Conservation (phyloP, 352 stramenopile genomes). For the Pythium sukuiense region DNA sequence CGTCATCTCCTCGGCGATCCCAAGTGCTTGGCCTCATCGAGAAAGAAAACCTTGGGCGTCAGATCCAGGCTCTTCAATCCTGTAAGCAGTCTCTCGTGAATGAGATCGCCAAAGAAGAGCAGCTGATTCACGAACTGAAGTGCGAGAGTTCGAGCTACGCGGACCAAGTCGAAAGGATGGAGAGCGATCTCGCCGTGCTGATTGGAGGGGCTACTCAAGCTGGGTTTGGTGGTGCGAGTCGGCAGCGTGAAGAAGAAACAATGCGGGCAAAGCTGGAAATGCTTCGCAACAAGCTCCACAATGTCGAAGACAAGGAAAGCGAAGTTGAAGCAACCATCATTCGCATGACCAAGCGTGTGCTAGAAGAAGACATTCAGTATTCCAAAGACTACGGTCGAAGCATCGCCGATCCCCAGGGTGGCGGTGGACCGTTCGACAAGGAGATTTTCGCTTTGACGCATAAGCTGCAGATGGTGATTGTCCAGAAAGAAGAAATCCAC, state of each 20-base stretch:
- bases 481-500: slow-evolving; percentile 76
- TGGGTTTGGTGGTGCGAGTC: slow-evolving; percentile 2
- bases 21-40: slow-evolving; percentile 34
- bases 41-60: slow-evolving; percentile 42
- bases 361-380: slow-evolving; percentile 45
- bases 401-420: slow-evolving; percentile 8
- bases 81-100: slow-evolving; percentile 62
- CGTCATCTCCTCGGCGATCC: slow-evolving; percentile 13
- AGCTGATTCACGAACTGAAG: slow-evolving; percentile 61
- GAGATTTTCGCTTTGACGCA: slow-evolving; percentile 78
- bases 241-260: slow-evolving; percentile 44
- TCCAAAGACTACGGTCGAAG: slow-evolving; percentile 26
- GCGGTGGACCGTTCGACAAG: slow-evolving; percentile 49
- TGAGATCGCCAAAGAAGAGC: slow-evolving; percentile 66
- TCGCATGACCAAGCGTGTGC: slow-evolving; percentile 66
- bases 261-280: slow-evolving; percentile 54
- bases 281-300: slow-evolving; percentile 53
- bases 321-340: slow-evolving; percentile 75
- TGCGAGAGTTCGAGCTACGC: slow-evolving; percentile 42
- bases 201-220: slow-evolving; percentile 2
- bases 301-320: slow-evolving; percentile 64
- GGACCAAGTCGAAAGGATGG: slow-evolving; percentile 54
- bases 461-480: slow-evolving; percentile 71
- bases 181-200: slow-evolving; percentile 26
- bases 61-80: slow-evolving; percentile 64